Base-by-base conservation (phyloP, 768 basidiomycete species). In the Lactarius vividus region DNA sequence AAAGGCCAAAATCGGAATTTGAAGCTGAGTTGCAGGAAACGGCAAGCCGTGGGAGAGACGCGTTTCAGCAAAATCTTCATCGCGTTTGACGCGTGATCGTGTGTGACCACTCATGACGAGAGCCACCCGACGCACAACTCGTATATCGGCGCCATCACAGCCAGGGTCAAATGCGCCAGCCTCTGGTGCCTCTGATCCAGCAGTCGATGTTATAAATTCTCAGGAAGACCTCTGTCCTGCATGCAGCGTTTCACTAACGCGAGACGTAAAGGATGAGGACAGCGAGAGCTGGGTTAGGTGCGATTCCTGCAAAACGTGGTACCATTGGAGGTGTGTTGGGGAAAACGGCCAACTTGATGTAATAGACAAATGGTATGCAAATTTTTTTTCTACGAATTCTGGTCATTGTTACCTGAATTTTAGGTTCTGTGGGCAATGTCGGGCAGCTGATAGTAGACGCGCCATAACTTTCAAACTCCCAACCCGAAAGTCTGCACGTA, bases 221-320 rank as follows among this genome's bases (percentile, higher is more conserved):
- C 64, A 67, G 49, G 61, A 62, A n/a, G 67, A 68, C 29, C 58
- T 62, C 35, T 63, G 65, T 37, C 67, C 67, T 20, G 44, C 67
- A n/a, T 68, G 67, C 31, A 59, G 53, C 49, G 42, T 67, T 74
- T 31, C 69, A 67, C 65, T 78, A 77, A 53, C 67, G 28, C 33
- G 61, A 59, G 40, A 66, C 39, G 15, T 57, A 13, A 68, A 66
- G 35, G 64, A 58, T 26, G 79, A 77, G 59, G 83, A 85, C 67
- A 88, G 88, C 74, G 89, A 91, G 69, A 85, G 79, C 71, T 95
- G 92, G 93, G 86, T 94, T 63, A 78, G 86, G 68, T 95, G 93
- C 74, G 92, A 93, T 71, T 82, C 83, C 26, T 92, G 90, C 79
- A 88, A 88, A 76, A 83, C 79, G 35, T 93, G 91, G 91, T 93